Base-by-base conservation (phyloP, 176 grass and related monocot species). In the Melocanna baccifera region DNA sequence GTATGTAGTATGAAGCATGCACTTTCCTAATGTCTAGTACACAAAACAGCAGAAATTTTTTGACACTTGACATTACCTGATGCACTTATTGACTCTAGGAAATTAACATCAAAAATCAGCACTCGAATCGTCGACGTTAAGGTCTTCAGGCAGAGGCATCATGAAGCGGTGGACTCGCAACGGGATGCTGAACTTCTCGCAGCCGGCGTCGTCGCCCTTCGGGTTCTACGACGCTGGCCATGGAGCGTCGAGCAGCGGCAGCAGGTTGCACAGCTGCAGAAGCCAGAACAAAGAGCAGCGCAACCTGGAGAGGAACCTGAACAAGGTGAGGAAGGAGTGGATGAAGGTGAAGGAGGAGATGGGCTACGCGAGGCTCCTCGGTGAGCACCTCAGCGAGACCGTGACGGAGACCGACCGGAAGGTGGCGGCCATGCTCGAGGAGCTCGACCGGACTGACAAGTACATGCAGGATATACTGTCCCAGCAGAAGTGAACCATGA, bases 291-390 rank as follows among this genome's bases (percentile, higher is more conserved):
- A 90, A 69, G 88, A 88, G 45, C 82, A 84, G 55, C 88, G 85
- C 47, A 88, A 79, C 45, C 63, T 90, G 45, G 88, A 89, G 84
- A 92, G 40, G 86, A 90, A 85, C 76, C 70, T 94, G 67, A 88
- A 34, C 68, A 91, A 89, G 89, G 92, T 91, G 70, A 88, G 86
- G 36, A 91, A 94, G 72, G 92, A 94, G 53, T 94, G 92, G 92
- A 82, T 74, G 86, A 86, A 94, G 80, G 86, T 94, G 47, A 94
- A 94, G 77, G 86, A 94, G 75, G 92, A 94, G 86, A 91, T 94
- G 86, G 86, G 89, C 12, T 89, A 94, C 46, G 92, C 89, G 39
- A 87, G 82, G 78, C 69, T 91, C 15, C 82, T 87, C n/a, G 85
- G 92, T 11, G 83, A 94, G 81, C 86, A 94, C 78, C 87, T 94